These are phyloP conservation scores for Henckelia pumila DNA, from an alignment of 257 asterid species.

Conservation along the genomic window DNA sequence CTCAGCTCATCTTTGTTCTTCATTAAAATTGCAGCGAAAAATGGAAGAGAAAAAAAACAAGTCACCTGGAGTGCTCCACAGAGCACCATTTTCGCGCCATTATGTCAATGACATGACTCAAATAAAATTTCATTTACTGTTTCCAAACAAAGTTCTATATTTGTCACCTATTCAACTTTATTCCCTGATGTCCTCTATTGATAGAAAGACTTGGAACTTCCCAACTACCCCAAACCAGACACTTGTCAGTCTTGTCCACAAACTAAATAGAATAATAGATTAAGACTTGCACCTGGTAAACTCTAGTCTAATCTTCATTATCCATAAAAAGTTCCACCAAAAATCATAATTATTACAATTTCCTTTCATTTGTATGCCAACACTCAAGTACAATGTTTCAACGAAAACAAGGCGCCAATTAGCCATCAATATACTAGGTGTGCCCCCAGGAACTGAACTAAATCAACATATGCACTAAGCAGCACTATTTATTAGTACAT, in stretches of 20 bases:
- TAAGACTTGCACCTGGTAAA: not conserved
- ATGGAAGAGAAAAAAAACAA: too few species aligned
- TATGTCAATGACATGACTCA: not conserved
- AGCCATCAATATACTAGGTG: not conserved
- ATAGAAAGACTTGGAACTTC: not conserved
- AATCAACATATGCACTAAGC: not conserved
- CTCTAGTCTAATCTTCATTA: slow-evolving; percentile 1
- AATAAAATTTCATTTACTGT: not conserved
- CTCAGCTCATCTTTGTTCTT: not conserved
- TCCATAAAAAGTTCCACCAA: not conserved
- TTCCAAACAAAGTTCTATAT: not conserved
- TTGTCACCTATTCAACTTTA: not conserved
- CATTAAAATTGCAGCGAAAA: not conserved
- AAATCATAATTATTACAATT: not conserved
- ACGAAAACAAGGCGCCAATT: not conserved
- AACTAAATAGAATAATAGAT: not conserved
- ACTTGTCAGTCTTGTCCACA: slow-evolving; percentile 4
- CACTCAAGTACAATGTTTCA: too few species aligned
- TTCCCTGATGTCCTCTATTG: slow-evolving; percentile 1
- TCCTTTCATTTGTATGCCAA: not conserved
- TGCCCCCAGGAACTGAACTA: slow-evolving; percentile 5
- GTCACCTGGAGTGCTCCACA: not conserved
- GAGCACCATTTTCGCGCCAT: not conserved
- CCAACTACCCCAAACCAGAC: slow-evolving; percentile 1
- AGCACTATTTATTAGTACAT: not conserved